These are phyloP conservation scores for Ophiocordyceps polyrhachis-furcata DNA, from an alignment of 2,329 filamentous ascomycete species.

Conservation along the genomic window DNA sequence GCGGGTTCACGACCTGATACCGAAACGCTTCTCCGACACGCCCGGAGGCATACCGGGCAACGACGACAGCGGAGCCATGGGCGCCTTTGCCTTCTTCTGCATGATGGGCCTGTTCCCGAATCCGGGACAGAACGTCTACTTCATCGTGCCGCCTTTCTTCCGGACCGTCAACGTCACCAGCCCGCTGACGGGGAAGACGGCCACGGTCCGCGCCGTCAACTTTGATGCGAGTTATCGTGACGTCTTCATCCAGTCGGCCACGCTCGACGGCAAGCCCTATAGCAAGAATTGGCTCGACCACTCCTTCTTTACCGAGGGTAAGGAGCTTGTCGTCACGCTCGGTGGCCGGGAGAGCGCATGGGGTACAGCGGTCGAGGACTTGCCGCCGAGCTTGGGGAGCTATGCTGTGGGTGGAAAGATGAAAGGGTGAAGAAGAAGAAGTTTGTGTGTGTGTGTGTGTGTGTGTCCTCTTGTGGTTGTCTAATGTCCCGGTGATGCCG, in stretches of 20 bases:
- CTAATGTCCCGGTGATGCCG: no score
- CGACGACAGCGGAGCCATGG: slow-evolving; percentile 54
- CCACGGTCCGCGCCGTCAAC: slow-evolving; percentile 38
- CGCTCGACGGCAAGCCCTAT: slow-evolving; percentile 39
- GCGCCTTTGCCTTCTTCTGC: slow-evolving; percentile 41
- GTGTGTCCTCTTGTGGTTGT: no score
- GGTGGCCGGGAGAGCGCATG: slow-evolving; percentile 43
- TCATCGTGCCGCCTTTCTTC: slow-evolving; percentile 54
- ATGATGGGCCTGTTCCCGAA: slow-evolving; percentile 58
- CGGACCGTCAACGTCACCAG: slow-evolving; percentile 37
- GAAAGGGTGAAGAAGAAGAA: no score
- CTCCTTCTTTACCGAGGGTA: slow-evolving; percentile 47
- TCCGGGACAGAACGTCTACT: slow-evolving; percentile 48
- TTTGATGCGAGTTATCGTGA: slow-evolving; percentile 39
- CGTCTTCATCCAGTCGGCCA: slow-evolving; percentile 48
- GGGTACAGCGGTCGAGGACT: slow-evolving; percentile 39
- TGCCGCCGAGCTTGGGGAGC: slow-evolving; percentile 34
- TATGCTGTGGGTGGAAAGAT: no score
- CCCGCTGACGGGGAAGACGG: slow-evolving; percentile 37
- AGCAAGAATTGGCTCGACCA: slow-evolving; percentile 50
- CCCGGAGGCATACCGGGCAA: slow-evolving; percentile 47
- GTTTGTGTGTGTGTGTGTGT: no score
- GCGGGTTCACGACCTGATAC: slow-evolving; percentile 46
- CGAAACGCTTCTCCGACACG: slow-evolving; percentile 39
- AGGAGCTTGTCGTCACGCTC: slow-evolving; percentile 42